Evolutionary conservation across 495 filamentous ascomycete species (phyloP), one percentile per base, ranked within the genome.

Genomic region (Talaromyces proteolyticus): DNA sequence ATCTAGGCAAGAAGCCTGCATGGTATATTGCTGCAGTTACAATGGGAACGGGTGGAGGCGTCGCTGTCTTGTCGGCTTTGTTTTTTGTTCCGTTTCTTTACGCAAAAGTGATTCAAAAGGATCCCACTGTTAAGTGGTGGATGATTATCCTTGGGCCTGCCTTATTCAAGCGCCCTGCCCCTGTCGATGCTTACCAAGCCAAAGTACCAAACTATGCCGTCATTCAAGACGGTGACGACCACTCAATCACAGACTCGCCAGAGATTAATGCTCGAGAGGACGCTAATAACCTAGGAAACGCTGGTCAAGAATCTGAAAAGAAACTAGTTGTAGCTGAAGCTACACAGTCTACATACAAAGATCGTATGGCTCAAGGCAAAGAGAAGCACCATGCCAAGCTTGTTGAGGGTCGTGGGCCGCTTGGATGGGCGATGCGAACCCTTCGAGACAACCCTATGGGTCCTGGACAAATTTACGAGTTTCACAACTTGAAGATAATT

Each of bases 361-460:
- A 84, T 49, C 69, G 83, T 55, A 58, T 76, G 42, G 73, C 69
- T 7, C 60, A 75, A 40, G 77, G 70, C 19, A 64, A 81, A 21
- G 61, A 61, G 11, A 71, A 63, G 23, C 69, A 80, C 42, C 70
- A 77, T 52, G 75, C 68, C 40, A 76, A 75, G 53, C 77, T 87
- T 37, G 55, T 71, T 16, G 69, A 79, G 58, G 70, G 67, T 26
- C 69, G 72, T 6, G 82, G 84, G 18, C 82, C 83, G 12, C 69
- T 87, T 20, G 84, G 82, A 54, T 87, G 84, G 84, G 85, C 77
- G 37, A 83, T 87, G 81, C 84, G 84, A 56, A 78, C 73, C 22
- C 80, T 87, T 20, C 82, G 69, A 51, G 75, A 85, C 58, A 83
- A 86, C 66, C 82, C 78, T 25, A 77, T 85, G 68, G 84, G 84